Evolutionary conservation across 768 basidiomycete species (phyloP).

Genomic region (Pholiota molesta): DNA sequence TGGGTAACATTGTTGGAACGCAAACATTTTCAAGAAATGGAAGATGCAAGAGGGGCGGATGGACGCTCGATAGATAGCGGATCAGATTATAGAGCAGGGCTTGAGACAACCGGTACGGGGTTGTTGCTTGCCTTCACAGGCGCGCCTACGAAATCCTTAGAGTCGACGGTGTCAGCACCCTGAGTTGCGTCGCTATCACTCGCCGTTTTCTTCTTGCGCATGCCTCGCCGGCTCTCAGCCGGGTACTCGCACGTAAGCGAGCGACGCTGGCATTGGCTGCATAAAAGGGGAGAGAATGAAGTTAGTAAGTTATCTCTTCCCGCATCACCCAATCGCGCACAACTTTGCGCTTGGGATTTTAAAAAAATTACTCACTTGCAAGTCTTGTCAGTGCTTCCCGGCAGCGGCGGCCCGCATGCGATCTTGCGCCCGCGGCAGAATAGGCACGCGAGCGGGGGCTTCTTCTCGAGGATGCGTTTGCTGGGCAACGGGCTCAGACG

Average conservation of each 20-base stretch:
- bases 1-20: background rate
- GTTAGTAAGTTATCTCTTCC: background rate
- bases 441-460: conserved; percentile 64
- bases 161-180: background rate
- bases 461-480: conserved; percentile 45
- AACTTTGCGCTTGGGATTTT: background rate
- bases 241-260: conserved; percentile 75
- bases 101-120: background rate
- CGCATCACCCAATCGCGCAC: background rate
- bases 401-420: conserved; percentile 62
- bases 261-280: conserved; percentile 74
- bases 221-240: conserved; percentile 67
- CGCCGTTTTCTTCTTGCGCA: conserved; percentile 52
- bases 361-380: conserved; percentile 58
- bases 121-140: background rate
- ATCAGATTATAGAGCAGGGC: background rate
- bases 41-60: background rate
- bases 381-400: conserved; percentile 54
- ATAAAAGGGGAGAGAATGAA: background rate
- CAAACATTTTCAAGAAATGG: background rate
- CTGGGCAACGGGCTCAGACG: conserved; percentile 28
- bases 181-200: background rate
- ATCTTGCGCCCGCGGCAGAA: conserved; percentile 73
- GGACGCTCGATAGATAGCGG: background rate
- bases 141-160: background rate